phyloP scores from a whole-genome alignment of 108 stramenopile species.

The Cyclostephanos invisitatus region DNA sequence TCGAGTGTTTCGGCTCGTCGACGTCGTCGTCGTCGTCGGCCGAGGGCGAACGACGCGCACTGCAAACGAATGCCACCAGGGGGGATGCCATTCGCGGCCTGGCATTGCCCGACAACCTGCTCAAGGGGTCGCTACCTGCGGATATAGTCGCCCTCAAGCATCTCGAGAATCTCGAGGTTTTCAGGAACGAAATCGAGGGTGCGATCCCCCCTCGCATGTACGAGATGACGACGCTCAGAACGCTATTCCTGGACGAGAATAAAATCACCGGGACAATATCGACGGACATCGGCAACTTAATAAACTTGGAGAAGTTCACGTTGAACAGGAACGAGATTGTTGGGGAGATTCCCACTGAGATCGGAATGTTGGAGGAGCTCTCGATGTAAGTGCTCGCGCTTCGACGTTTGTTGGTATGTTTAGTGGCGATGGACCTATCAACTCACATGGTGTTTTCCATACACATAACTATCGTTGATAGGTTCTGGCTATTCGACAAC shows the following conservation, averaged over 20 bases:
- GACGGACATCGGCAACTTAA: conserved; percentile 47
- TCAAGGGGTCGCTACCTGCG: conserved; percentile 21
- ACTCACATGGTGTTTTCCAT: not conserved
- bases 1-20: conserved; percentile 25
- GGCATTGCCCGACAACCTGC: conserved; percentile 15
- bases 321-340: conserved; percentile 51
- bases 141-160: conserved; percentile 12
- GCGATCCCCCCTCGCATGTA: conserved; percentile 41
- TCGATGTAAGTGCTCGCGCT: conserved; percentile 15
- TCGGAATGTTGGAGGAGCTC: conserved; percentile 23
- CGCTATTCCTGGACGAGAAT: conserved; percentile 43
- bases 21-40: not conserved
- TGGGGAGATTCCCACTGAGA: conserved; percentile 44
- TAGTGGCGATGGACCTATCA: not conserved
- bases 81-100: conserved; percentile 13
- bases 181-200: conserved; percentile 49
- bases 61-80: not conserved
- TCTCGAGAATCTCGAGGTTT: conserved; percentile 28
- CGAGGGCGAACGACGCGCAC: not conserved
- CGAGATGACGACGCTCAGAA: conserved; percentile 8
- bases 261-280: conserved; percentile 45
- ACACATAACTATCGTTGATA: not conserved
- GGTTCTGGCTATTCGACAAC: conserved; percentile 42
- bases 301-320: conserved; percentile 53
- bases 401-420: not conserved